Conservation (phyloP, 139 green algal species). For the Ulvella scutata region DNA sequence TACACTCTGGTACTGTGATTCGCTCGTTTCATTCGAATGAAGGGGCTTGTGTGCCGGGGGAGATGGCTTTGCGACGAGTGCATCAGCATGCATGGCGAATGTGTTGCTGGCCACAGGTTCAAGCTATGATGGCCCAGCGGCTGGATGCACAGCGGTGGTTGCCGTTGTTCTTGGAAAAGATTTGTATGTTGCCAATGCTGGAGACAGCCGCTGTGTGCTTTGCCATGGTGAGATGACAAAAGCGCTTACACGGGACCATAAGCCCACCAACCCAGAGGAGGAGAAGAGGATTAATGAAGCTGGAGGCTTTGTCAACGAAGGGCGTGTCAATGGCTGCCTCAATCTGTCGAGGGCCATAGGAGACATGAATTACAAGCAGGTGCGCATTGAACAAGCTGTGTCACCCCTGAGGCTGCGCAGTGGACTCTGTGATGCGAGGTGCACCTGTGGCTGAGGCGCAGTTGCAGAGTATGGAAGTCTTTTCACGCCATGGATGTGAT, state of each 20-base stretch:
- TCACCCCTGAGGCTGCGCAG: background rate
- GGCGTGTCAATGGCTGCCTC: conserved; percentile 58
- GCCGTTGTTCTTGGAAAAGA: background rate
- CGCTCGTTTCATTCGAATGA: no score
- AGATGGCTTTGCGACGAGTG: no score
- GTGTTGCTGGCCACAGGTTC: background rate
- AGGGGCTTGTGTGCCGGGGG: no score
- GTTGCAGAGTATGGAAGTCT: no score
- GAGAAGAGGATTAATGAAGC: conserved; percentile 15
- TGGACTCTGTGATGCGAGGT: background rate
- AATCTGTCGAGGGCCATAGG: conserved; percentile 64
- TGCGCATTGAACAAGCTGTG: background rate
- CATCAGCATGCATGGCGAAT: no score
- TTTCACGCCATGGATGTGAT: no score
- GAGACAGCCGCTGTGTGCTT: conserved; percentile 7
- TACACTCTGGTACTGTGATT: no score
- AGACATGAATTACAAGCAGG: conserved; percentile 68
- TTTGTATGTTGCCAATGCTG: conserved; percentile 6
- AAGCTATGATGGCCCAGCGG: background rate
- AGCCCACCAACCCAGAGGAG: conserved; percentile 5
- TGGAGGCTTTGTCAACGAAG: conserved; percentile 45
- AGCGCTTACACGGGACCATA: background rate
- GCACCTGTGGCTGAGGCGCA: no score
- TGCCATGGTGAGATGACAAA: background rate
- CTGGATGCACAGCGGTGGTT: background rate